Base-by-base conservation (phyloP, 1,284 basidiomycete genomes). In the Ceratobasidium sp. region DNA sequence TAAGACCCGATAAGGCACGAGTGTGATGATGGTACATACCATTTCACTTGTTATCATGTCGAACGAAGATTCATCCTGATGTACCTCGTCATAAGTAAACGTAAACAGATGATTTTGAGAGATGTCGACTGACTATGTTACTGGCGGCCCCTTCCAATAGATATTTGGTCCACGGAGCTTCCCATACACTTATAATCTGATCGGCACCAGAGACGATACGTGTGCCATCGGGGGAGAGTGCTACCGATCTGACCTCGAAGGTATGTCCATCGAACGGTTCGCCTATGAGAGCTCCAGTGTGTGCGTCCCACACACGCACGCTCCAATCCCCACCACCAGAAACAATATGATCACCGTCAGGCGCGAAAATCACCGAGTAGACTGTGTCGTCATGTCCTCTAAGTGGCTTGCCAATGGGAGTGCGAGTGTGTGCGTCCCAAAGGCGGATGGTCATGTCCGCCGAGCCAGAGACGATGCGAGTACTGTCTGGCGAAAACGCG, bases 371-470 rank as follows among this genome's bases (percentile, higher is more conserved):
- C 71, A 85, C 84, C 2, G 81, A 83, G 76, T 85, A 84, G 75
- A 85, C 84, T 65, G 80, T 81, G 77, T 84, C 83, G 73, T 82
- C 82, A 78, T 85, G 84, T 6, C 81, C 81, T 77, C 81, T 83
- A 59, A 85, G 80, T 17, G 67, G 53, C 9, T 41, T 33, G 22
- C 59, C 59, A 1, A 62, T 44, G 27, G 29, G 53, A 27, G 50
- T 62, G 17, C 63, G 62, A 22, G 45, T 62, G 6, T 3, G 14
- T 14, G 73, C 73, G 69, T 76, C 51, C 75, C 75, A 76, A 3
- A 76, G 1, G 22, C 63, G 73, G 22, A 76, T 31, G 9, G 63
- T 75, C 41, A 56, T 27, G 71, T 76, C 75, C 4, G 24, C 15
- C n/a, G 63, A 76, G 11, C 73, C 73, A 17, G 75, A 76, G 19